Percentiles rank a stretch among this genome's conserved stretches.
Evolutionary conservation across 169 alveolate genomes (phyloP).

Genomic region (Eimeria necatrix): DNA sequence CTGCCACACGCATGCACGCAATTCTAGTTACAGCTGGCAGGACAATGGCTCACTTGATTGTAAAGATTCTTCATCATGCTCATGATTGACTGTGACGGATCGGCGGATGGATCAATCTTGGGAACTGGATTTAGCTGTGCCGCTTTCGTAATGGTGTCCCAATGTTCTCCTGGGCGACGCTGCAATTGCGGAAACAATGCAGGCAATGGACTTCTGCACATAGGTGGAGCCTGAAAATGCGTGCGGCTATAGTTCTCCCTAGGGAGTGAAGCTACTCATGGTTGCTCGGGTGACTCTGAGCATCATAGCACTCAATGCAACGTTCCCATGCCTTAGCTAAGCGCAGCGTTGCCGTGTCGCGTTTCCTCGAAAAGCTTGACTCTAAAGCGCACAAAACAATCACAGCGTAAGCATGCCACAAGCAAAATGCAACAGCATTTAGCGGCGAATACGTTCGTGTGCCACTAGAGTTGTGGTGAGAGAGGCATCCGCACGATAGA

Average conservation of each 20-base stretch:
- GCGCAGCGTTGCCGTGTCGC: constrained; percentile 69
- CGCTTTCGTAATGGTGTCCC: constrained; percentile 46
- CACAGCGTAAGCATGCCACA: not conserved
- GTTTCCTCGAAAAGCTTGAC: constrained; percentile 59
- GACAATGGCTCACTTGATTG: constrained; percentile 25
- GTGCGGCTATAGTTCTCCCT: too few relatives aligned
- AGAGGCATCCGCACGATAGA: too few relatives aligned
- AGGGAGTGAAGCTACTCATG: too few relatives aligned
- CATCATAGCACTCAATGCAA: not conserved
- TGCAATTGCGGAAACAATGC: not conserved
- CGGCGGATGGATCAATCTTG: constrained; percentile 49
- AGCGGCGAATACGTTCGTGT: too few relatives aligned
- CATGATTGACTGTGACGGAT: constrained; percentile 71
- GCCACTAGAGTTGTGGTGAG: too few relatives aligned
- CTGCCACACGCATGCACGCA: too few relatives aligned
- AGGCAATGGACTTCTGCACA: not conserved
- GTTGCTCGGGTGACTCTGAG: not conserved
- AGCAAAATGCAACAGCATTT: too few relatives aligned
- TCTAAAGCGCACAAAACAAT: constrained; percentile 28
- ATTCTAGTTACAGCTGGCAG: too few relatives aligned
- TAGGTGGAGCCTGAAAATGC: too few relatives aligned
- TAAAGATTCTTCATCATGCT: constrained; percentile 68
- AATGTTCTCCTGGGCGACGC: constrained; percentile 69
- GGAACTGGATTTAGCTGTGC: constrained; percentile 47
- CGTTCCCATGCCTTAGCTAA: constrained; percentile 45